Percentiles rank a stretch among this genome's conserved stretches.
Conservation (phyloP, 1,139 yeast species). For the Sugiyamaella xylanicola region DNA sequence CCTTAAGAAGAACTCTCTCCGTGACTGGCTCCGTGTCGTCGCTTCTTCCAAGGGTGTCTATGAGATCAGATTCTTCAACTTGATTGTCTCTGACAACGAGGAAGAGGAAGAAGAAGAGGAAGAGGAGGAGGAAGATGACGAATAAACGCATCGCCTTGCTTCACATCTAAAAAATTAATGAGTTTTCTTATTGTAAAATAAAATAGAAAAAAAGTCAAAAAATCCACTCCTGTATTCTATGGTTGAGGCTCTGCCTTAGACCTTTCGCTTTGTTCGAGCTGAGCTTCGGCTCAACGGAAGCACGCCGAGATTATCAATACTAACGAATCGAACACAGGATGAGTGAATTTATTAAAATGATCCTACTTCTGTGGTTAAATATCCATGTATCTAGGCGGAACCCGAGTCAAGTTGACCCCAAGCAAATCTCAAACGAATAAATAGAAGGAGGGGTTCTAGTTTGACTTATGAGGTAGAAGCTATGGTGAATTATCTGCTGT, state of each 20-base stretch:
- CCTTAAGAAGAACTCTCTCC: slow-evolving; percentile 98
- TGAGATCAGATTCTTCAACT: slow-evolving; percentile 99
- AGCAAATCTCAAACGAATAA: no score
- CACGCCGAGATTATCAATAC: no score
- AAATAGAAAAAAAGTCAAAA: slow-evolving; percentile 6
- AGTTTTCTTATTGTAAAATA: slow-evolving; percentile 13
- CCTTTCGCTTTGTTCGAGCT: not conserved
- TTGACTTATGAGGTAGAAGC: no score
- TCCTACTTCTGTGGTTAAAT: no score
- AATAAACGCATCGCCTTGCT: slow-evolving; percentile 23
- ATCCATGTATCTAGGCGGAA: no score
- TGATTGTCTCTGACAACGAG: slow-evolving; percentile 96
- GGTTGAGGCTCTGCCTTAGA: not conserved
- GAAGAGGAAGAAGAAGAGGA: slow-evolving; percentile 57
- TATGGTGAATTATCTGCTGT: no score
- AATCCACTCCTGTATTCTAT: not conserved
- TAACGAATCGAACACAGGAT: no score
- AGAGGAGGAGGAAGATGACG: slow-evolving; percentile 50
- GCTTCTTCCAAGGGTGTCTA: slow-evolving; percentile 94
- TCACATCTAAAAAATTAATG: slow-evolving; percentile 6
- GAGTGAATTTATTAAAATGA: no score
- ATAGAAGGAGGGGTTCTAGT: no score
- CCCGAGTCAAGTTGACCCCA: no score
- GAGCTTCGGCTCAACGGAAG: no score
- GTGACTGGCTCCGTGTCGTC: slow-evolving; percentile 99